Evolutionary conservation across 805 yeast genomes (phyloP).

Genomic region (Metschnikowia chrysomelidarum): DNA sequence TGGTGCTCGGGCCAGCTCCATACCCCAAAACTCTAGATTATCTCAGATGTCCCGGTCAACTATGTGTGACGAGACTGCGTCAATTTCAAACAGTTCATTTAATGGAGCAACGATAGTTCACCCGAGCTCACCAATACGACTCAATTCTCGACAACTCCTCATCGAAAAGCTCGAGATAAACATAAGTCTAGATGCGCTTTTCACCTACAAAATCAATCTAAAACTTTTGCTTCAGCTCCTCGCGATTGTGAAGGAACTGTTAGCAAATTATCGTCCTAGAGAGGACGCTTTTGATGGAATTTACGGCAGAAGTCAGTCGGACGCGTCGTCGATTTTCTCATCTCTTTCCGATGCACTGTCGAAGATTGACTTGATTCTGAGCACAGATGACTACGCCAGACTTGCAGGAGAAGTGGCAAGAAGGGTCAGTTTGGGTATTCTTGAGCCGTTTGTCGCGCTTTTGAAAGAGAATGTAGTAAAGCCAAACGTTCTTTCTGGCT

Average conservation of each 20-base stretch:
- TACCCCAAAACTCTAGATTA: neutral
- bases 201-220: constrained; percentile 36
- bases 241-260: constrained; percentile 26
- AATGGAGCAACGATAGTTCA: too few relatives aligned
- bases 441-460: constrained; percentile 37
- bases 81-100: too few relatives aligned
- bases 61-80: neutral
- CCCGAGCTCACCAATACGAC: constrained; percentile 38
- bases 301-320: constrained; percentile 18
- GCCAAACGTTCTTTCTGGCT: constrained; percentile 27
- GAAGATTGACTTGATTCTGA: constrained; percentile 21
- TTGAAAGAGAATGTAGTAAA: constrained; percentile 33
- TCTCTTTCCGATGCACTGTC: constrained; percentile 24
- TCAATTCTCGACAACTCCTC: constrained; percentile 39
- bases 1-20: neutral
- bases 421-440: constrained; percentile 33
- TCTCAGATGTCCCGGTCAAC: constrained; percentile 3
- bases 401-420: constrained; percentile 26
- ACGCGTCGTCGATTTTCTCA: constrained; percentile 37
- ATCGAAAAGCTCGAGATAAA: constrained; percentile 45
- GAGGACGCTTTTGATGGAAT: constrained; percentile 6
- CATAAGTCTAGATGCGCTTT: constrained; percentile 38
- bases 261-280: constrained; percentile 10
- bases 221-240: constrained; percentile 29
- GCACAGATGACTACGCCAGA: constrained; percentile 33